These are phyloP conservation scores for Trypanosomatidae sp. DNA, from an alignment of 208 protist genomes.

Conservation along the genomic window DNA sequence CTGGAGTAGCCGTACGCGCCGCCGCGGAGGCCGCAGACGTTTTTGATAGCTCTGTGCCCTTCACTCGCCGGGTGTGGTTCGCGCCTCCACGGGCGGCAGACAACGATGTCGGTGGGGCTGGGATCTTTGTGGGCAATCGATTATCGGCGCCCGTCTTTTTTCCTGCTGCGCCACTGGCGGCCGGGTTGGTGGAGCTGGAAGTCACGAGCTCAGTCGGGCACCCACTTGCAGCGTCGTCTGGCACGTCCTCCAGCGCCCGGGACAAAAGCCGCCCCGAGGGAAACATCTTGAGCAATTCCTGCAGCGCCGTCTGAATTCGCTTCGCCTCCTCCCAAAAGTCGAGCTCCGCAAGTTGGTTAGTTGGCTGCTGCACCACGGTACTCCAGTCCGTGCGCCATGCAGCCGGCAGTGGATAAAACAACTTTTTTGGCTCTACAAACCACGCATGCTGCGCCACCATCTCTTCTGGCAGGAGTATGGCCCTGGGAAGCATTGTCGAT, in stretches of 20 bases:
- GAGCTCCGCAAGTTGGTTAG: conserved; percentile 14
- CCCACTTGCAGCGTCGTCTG: conserved; percentile 16
- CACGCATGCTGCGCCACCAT: conserved; percentile 10
- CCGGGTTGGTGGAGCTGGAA: not conserved
- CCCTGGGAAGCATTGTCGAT: conserved; percentile 8
- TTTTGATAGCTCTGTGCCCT: not conserved
- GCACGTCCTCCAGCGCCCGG: conserved; percentile 7
- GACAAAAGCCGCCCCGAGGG: conserved; percentile 8
- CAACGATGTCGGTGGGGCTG: not conserved
- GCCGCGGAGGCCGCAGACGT: not conserved
- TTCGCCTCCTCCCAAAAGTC: conserved; percentile 17
- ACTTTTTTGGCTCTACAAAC: conserved; percentile 6
- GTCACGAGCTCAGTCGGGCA: conserved; percentile 2
- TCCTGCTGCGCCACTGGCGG: not conserved
- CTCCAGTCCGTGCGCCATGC: conserved; percentile 8
- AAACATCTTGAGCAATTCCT: conserved; percentile 16
- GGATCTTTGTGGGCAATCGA: not conserved
- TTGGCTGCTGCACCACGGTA: not conserved
- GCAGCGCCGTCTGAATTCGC: conserved; percentile 16
- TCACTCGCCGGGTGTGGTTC: not conserved
- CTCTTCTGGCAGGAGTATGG: not conserved
- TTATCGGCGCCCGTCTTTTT: not conserved
- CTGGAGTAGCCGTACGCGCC: not conserved
- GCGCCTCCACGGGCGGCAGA: not conserved
- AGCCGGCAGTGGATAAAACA: conserved; percentile 7